A percentile compares a stretch with the other conserved stretches of the same genome.
These are phyloP conservation scores for Venturia effusa DNA, from an alignment of 2,329 filamentous ascomycete genomes.

Conservation along the genomic window DNA sequence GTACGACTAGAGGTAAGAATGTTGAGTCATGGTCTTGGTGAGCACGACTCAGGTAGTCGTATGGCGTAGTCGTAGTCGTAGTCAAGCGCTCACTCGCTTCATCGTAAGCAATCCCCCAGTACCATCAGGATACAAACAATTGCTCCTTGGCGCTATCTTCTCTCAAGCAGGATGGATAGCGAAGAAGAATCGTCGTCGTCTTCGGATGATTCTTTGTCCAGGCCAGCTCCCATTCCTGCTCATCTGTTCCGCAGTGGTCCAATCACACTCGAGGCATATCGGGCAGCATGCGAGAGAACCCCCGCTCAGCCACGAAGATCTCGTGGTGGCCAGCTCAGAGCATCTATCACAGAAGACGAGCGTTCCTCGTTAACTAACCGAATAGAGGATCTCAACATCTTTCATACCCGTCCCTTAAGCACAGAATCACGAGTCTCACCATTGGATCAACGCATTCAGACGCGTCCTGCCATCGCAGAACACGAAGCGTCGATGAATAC, in stretches of 20 bases:
- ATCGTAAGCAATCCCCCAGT: background rate
- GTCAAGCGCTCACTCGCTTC: background rate
- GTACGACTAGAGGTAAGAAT: no score
- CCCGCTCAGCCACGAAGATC: background rate
- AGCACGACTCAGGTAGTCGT: background rate
- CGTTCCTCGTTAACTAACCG: background rate
- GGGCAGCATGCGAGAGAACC: constrained; percentile 1
- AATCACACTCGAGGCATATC: background rate
- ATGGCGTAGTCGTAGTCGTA: background rate
- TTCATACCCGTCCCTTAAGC: background rate
- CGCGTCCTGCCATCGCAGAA: background rate
- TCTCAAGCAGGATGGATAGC: background rate
- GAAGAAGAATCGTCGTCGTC: background rate
- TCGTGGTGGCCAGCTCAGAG: background rate
- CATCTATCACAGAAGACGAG: background rate
- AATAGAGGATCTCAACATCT: background rate
- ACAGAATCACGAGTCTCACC: background rate
- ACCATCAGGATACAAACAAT: background rate
- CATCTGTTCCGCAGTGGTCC: background rate
- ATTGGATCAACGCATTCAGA: background rate
- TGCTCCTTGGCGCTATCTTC: background rate
- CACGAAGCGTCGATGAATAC: background rate
- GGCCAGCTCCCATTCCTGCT: background rate
- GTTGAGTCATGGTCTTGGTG: background rate
- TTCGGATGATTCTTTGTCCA: background rate